A percentile compares a stretch with the other conserved stretches of the same genome.
Evolutionary conservation across 2,329 filamentous ascomycete species (phyloP).

Genomic region (Fulvia fulva): DNA sequence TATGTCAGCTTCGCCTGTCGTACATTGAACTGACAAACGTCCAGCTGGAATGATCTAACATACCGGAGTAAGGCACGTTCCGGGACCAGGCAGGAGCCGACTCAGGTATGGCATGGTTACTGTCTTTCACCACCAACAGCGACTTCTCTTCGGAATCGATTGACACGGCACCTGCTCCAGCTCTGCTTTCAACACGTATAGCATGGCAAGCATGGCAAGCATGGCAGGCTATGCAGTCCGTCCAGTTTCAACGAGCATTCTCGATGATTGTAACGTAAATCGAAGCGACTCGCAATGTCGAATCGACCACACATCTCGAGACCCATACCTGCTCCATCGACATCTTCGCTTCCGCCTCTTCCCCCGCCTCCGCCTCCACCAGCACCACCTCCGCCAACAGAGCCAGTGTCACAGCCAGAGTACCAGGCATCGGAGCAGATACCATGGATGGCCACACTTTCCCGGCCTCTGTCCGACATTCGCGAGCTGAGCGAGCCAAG

Average conservation of each 20-base stretch:
- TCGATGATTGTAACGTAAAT: neutral
- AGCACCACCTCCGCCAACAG: slow-evolving; percentile 1
- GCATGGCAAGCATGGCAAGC: neutral
- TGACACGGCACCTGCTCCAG: neutral
- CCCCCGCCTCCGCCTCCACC: slow-evolving; percentile 16
- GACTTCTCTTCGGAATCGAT: neutral
- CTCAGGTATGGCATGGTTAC: neutral
- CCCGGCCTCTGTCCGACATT: slow-evolving; percentile 48
- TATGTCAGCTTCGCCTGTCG: too few species aligned
- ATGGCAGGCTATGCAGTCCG: neutral
- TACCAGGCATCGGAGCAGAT: slow-evolving; percentile 6
- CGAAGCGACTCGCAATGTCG: slow-evolving; percentile 10
- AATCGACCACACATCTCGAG: slow-evolving; percentile 21
- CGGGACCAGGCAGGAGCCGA: too few species aligned
- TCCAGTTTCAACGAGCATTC: neutral
- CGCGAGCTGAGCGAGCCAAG: slow-evolving; percentile 49
- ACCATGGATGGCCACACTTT: slow-evolving; percentile 29
- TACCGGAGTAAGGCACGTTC: too few species aligned
- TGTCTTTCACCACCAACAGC: neutral
- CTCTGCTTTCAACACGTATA: neutral
- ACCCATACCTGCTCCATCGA: slow-evolving; percentile 11
- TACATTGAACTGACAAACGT: too few species aligned
- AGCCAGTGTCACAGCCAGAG: slow-evolving; percentile 1
- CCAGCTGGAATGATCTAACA: too few species aligned
- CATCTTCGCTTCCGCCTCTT: slow-evolving; percentile 6